phyloP scores from a whole-genome alignment of 1,284 basidiomycete species.

The Mycosarcoma mackinlayi region DNA sequence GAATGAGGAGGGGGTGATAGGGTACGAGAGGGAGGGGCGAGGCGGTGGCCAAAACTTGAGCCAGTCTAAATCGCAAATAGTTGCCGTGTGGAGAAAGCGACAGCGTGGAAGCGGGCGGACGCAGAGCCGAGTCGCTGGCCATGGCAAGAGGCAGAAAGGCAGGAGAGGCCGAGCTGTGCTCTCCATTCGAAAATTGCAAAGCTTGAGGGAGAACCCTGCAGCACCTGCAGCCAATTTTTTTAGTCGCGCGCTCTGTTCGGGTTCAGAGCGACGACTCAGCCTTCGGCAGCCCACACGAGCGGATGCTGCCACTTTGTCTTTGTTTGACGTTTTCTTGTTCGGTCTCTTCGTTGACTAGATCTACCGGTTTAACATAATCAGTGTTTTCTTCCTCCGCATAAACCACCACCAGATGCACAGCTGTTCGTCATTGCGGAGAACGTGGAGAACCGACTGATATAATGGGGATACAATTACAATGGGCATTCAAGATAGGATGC shows the following conservation, averaged over 20 bases:
- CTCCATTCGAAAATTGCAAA: conserved; percentile 2
- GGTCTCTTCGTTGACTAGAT: no score
- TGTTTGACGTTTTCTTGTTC: no score
- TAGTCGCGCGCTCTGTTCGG: conserved; percentile 4
- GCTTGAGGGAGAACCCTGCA: conserved; percentile 7
- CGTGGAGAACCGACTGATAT: no score
- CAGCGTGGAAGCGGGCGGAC: conserved; percentile 19
- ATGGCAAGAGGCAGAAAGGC: no score
- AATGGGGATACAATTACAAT: conserved; percentile 2
- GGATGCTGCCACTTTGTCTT: neutral
- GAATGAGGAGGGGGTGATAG: neutral
- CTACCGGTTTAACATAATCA: no score
- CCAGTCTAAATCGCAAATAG: neutral
- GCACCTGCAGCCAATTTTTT: conserved; percentile 1
- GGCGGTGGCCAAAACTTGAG: neutral
- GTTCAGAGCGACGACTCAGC: conserved; percentile 12
- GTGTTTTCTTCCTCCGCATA: no score
- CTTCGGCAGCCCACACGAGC: conserved; percentile 3
- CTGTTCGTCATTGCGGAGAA: neutral
- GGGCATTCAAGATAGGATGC: neutral
- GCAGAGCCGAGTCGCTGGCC: no score
- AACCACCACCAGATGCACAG: neutral
- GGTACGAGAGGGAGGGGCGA: neutral
- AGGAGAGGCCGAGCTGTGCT: neutral
- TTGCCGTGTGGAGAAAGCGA: conserved; percentile 32